These are phyloP conservation scores for Perkinsus chesapeaki DNA, from an alignment of 169 alveolate genomes.

Conservation along the genomic window DNA sequence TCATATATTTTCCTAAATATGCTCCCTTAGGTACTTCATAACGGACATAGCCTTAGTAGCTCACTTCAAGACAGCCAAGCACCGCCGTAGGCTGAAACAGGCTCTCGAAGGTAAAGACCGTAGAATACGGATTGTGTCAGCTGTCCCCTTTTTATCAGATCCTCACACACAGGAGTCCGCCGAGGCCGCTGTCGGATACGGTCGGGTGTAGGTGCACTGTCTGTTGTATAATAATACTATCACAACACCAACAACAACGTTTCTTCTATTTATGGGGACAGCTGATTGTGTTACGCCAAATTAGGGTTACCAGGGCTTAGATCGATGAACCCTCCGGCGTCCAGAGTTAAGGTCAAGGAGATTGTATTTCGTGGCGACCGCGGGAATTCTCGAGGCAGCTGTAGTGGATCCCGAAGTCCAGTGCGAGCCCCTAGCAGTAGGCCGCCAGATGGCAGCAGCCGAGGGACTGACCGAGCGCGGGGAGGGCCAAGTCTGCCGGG, in stretches of 20 bases:
- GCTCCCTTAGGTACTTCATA: conserved; percentile 22
- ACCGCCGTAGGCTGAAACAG: conserved; percentile 22
- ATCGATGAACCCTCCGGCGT: too few relatives aligned
- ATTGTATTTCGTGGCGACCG: too few relatives aligned
- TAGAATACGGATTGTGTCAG: background rate
- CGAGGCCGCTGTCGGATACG: background rate
- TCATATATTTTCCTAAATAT: background rate
- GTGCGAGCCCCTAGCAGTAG: too few relatives aligned
- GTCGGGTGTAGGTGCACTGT: background rate
- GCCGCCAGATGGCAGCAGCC: too few relatives aligned
- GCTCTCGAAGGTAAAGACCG: background rate
- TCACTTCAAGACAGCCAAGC: conserved; percentile 30
- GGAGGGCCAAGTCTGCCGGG: too few relatives aligned
- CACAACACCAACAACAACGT: background rate
- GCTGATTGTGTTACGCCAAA: too few relatives aligned
- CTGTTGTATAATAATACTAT: background rate
- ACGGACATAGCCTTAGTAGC: conserved; percentile 9
- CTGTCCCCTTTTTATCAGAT: background rate
- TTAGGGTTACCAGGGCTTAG: too few relatives aligned
- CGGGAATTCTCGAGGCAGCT: too few relatives aligned
- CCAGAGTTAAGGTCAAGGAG: too few relatives aligned
- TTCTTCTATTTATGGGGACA: background rate
- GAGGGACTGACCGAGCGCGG: too few relatives aligned
- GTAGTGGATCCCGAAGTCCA: too few relatives aligned
- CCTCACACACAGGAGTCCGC: background rate